These are phyloP conservation scores for Spatholobus suberectus DNA, from an alignment of 306 rosid genomes.

Conservation along the genomic window DNA sequence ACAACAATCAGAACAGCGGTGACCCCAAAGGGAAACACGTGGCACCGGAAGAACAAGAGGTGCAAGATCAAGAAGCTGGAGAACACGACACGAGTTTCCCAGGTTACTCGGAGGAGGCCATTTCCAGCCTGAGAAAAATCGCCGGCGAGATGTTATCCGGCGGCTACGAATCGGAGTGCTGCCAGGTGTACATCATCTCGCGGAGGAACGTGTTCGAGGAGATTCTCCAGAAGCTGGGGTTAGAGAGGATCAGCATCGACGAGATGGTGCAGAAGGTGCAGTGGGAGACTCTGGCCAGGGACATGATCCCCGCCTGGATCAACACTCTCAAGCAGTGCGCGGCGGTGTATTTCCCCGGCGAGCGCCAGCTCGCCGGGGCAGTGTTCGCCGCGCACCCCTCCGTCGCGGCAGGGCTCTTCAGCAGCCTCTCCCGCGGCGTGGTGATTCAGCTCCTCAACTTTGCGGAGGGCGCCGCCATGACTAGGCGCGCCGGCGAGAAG, in stretches of 20 bases:
- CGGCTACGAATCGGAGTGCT: conserved; percentile 59
- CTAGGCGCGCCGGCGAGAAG: conserved; percentile 66
- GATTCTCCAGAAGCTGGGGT: conserved; percentile 45
- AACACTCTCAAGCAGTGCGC: conserved; percentile 49
- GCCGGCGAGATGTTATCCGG: conserved; percentile 49
- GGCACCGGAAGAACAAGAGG: not conserved
- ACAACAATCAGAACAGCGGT: not conserved
- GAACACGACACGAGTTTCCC: conserved; percentile 41
- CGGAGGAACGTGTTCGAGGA: conserved; percentile 59
- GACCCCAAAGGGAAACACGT: conserved; percentile 47
- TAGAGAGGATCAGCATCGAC: conserved; percentile 67
- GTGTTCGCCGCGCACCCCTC: conserved; percentile 37
- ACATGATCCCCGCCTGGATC: conserved; percentile 66
- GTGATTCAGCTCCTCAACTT: conserved; percentile 64
- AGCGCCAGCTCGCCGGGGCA: conserved; percentile 45
- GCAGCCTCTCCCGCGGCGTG: conserved; percentile 52
- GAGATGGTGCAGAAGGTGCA: conserved; percentile 58
- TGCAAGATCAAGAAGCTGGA: conserved; percentile 22
- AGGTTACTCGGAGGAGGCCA: conserved; percentile 50
- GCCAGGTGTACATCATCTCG: conserved; percentile 50
- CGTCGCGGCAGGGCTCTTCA: conserved; percentile 40
- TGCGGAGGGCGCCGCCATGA: conserved; percentile 62
- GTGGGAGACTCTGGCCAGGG: conserved; percentile 60
- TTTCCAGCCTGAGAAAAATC: conserved; percentile 47
- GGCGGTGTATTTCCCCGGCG: conserved; percentile 50